Evolutionary conservation across 169 alveolate species (phyloP).

Genomic region (Pseudocohnilembus persalinus): DNA sequence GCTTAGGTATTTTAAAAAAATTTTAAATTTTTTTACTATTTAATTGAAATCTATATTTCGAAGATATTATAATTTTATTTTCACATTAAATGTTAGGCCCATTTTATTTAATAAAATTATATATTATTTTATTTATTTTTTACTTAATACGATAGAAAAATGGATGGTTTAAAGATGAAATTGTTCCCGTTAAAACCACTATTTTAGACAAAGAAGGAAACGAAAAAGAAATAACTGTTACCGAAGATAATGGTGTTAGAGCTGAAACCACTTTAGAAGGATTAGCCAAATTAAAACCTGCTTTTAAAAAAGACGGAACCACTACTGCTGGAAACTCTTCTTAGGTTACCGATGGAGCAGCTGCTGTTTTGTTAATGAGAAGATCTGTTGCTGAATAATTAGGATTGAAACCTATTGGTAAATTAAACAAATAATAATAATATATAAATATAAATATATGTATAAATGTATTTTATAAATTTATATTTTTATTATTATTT

Average conservation of each 20-base stretch:
- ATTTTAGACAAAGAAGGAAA: conserved; percentile 68
- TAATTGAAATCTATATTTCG: no score
- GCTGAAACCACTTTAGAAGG: conserved; percentile 76
- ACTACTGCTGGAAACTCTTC: conserved; percentile 94
- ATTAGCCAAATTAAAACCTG: conserved; percentile 86
- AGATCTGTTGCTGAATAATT: conserved; percentile 80
- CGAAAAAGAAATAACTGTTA: conserved; percentile 61
- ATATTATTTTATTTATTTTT: no score
- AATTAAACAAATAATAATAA: no score
- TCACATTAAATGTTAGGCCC: no score
- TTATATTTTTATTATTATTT: no score
- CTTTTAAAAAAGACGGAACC: conserved; percentile 89
- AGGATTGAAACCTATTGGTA: conserved; percentile 79
- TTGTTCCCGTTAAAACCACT: conserved; percentile 65
- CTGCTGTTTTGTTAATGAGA: conserved; percentile 88
- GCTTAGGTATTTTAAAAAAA: conserved; percentile 41
- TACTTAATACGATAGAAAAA: conserved; percentile 27
- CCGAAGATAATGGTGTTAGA: conserved; percentile 90
- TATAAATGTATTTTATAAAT: no score
- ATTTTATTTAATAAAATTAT: no score
- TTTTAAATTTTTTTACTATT: no score
- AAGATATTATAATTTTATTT: no score
- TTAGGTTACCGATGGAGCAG: conserved; percentile 94
- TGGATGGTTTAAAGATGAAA: conserved; percentile 76
- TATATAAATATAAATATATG: no score